Evolutionary conservation across 805 yeast genomes (phyloP).

Genomic region (Kluyveromyces siamensis): DNA sequence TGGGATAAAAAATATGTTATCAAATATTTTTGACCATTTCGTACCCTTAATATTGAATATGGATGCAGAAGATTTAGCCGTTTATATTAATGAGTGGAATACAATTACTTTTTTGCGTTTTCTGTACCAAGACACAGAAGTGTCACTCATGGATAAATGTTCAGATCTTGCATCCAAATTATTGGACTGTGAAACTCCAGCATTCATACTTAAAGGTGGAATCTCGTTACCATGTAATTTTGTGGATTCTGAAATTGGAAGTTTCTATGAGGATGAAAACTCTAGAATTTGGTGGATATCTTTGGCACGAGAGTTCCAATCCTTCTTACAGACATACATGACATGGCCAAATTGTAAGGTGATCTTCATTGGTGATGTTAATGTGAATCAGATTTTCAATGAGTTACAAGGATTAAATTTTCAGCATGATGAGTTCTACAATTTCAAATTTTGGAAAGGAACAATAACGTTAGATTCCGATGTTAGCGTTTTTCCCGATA

Average conservation of each 20-base stretch:
- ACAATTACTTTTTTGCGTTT: conserved; percentile 39
- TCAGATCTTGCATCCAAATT: conserved; percentile 32
- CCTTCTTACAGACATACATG: conserved; percentile 26
- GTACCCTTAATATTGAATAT: conserved; percentile 10
- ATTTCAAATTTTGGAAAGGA: conserved; percentile 32
- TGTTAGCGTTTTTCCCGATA: not conserved
- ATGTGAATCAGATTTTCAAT: conserved; percentile 1
- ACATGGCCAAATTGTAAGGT: conserved; percentile 27
- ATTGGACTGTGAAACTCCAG: conserved; percentile 25
- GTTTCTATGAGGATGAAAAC: conserved; percentile 21
- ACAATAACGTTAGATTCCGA: conserved; percentile 6
- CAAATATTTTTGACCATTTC: conserved; percentile 24
- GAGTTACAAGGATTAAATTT: not conserved
- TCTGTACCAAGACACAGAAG: conserved; percentile 31
- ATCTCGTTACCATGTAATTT: conserved; percentile 22
- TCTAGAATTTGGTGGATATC: conserved; percentile 36
- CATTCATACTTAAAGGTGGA: conserved; percentile 38
- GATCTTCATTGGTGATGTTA: conserved; percentile 26
- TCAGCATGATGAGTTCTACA: conserved; percentile 34
- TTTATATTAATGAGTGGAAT: conserved; percentile 38
- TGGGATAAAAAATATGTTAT: conserved; percentile 26
- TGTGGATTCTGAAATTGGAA: conserved; percentile 4
- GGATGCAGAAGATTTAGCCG: conserved; percentile 25
- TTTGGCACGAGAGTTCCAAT: conserved; percentile 31
- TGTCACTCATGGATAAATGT: conserved; percentile 41